Base-by-base conservation (phyloP, 768 basidiomycete genomes). In the Xerocomellus intermedius region DNA sequence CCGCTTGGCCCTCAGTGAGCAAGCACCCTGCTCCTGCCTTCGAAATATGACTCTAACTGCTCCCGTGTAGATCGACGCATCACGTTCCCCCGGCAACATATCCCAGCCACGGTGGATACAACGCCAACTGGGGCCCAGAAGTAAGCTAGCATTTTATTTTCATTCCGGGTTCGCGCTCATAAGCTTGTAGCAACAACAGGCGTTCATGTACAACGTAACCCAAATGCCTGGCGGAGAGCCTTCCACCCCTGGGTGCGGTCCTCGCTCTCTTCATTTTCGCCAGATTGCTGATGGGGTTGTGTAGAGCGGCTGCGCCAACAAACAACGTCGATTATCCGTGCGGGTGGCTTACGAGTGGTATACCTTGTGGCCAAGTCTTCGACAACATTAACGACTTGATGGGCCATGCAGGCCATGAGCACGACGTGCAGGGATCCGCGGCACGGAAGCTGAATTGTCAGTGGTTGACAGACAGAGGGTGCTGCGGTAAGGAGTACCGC, bases 381-480 rank as follows among this genome's bases (percentile, higher is more conserved):
- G 1, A 6, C 3, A 19, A 19, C 2, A 61, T 64, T 9, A 4
- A 49, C 5, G 36, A 41, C 0, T 32, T 65, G 32, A 49, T 66
- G 3, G 2, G 7, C 8, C 64, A 65, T 21, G 1, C 52, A 0
- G 30, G 28, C 4, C 0, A 0, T 2, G 19, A 2, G 0, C 64
- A 66, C 4, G 57, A 26, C 0, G 48, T 64, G 6, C 54, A 32
- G 2, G 64, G 64, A 0, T 0, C 44, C 0, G 58, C 58, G 0
- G 22, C 0, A 0, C 36, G 32, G 2, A 38, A 2, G 37, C 1
- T 62, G 1, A 1, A 4, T 4, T 64, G 61, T 21, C 30, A 24
- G 2, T 65, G 64, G 64, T 2, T 12, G 24, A 22, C 21, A 0
- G 4, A 17, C 0, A 0, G 8, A 2, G 22, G 24, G 0, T 0